phyloP scores from a whole-genome alignment of 495 filamentous ascomycete genomes.

The Coniosporium apollinis region DNA sequence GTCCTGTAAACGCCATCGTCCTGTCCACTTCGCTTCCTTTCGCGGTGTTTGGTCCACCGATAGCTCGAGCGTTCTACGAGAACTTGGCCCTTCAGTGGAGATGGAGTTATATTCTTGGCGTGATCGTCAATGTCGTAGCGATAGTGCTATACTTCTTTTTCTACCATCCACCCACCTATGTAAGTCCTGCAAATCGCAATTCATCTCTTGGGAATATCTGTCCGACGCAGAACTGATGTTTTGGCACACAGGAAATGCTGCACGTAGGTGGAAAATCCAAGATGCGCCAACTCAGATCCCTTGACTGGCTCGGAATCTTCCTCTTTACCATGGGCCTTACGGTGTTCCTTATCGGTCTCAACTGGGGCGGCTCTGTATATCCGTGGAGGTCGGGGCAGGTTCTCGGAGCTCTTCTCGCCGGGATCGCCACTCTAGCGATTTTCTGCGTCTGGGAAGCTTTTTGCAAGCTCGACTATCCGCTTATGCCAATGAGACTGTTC shows the following conservation, averaged over 20 bases:
- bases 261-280: too few species aligned
- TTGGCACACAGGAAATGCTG: too few species aligned
- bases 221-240: too few species aligned
- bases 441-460: constrained; percentile 26
- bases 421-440: constrained; percentile 18
- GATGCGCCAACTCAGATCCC: constrained; percentile 18
- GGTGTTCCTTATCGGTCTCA: constrained; percentile 25
- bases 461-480: constrained; percentile 7
- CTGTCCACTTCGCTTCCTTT: too few species aligned
- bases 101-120: constrained; percentile 9
- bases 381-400: constrained; percentile 27
- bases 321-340: constrained; percentile 18
- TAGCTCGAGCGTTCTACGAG: constrained; percentile 6
- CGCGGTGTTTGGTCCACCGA: constrained; percentile 7
- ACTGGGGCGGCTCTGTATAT: constrained; percentile 27
- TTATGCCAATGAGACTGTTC: constrained; percentile 11
- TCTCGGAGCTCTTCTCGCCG: constrained; percentile 25
- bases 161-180: constrained; percentile 17
- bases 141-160: constrained; percentile 9
- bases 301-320: constrained; percentile 22
- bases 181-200: too few species aligned
- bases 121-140: constrained; percentile 7
- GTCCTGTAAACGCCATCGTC: too few species aligned
- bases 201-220: too few species aligned
- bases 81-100: constrained; percentile 6